These are phyloP conservation scores for Microbotryum intermedium DNA, from an alignment of 1,284 basidiomycete species.

Conservation along the genomic window DNA sequence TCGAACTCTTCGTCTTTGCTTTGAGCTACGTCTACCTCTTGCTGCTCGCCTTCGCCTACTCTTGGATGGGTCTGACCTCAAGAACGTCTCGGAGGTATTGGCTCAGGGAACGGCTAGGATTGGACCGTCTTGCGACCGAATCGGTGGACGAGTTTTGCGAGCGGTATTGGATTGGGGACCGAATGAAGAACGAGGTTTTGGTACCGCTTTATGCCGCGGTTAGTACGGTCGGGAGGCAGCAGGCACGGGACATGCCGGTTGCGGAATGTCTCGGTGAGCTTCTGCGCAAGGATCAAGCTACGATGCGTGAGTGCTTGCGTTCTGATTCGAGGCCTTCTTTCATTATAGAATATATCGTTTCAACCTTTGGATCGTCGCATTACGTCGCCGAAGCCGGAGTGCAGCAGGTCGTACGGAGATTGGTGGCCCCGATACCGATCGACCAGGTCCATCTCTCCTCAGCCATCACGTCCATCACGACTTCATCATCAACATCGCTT, in stretches of 20 bases:
- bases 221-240: constrained; percentile 52
- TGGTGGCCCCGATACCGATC: constrained; percentile 42
- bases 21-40: constrained; percentile 53
- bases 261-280: constrained; percentile 54
- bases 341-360: constrained; percentile 53
- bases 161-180: constrained; percentile 43
- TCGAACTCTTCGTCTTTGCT: constrained; percentile 43
- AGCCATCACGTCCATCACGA: constrained; percentile 45
- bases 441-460: constrained; percentile 50
- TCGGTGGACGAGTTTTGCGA: constrained; percentile 5
- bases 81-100: no score
- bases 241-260: constrained; percentile 50
- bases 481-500: not conserved
- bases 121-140: constrained; percentile 4
- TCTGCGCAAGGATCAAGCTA: not conserved
- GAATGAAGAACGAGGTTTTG: constrained; percentile 51
- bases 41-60: constrained; percentile 46
- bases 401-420: constrained; percentile 48
- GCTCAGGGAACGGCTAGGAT: no score
- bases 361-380: constrained; percentile 53
- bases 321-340: not conserved
- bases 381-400: constrained; percentile 51
- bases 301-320: not conserved
- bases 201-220: constrained; percentile 63
- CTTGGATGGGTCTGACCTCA: constrained; percentile 3